phyloP scores from a whole-genome alignment of 805 yeast genomes.

The Ogataea allantospora region DNA sequence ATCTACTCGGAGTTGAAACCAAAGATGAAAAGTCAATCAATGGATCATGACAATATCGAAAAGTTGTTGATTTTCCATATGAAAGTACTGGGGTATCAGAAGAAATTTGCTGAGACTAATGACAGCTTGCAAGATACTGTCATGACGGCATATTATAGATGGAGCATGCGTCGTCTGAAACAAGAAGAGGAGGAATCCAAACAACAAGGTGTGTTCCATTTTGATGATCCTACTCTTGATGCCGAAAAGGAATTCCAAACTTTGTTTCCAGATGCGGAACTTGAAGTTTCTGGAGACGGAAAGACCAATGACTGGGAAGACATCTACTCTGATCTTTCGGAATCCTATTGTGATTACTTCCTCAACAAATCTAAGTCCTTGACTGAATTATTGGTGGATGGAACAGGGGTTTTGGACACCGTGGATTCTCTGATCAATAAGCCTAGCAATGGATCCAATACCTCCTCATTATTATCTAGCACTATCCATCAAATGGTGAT shows the following conservation, averaged over 20 bases:
- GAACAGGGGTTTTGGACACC: conserved; percentile 35
- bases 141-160: conserved; percentile 67
- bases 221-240: conserved; percentile 59
- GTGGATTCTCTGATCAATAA: conserved; percentile 27
- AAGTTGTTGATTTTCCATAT: conserved; percentile 48
- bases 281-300: conserved; percentile 42
- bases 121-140: conserved; percentile 45
- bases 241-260: conserved; percentile 74
- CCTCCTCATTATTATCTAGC: conserved; percentile 35
- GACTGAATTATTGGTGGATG: conserved; percentile 38
- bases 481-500: conserved; percentile 34
- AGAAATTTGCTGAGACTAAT: conserved; percentile 17
- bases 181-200: conserved; percentile 61
- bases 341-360: conserved; percentile 46
- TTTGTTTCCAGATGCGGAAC: conserved; percentile 89
- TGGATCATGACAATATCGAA: conserved; percentile 50
- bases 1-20: conserved; percentile 38
- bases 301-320: conserved; percentile 40
- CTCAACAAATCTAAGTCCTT: not conserved
- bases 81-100: conserved; percentile 40
- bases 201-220: conserved; percentile 64
- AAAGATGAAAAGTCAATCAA: conserved; percentile 40
- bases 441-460: conserved; percentile 24
- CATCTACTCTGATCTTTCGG: conserved; percentile 47
- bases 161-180: conserved; percentile 73